Evolutionary conservation across 2,329 filamentous ascomycete genomes (phyloP).

Genomic region (Scopulariopsis brevicaulis): DNA sequence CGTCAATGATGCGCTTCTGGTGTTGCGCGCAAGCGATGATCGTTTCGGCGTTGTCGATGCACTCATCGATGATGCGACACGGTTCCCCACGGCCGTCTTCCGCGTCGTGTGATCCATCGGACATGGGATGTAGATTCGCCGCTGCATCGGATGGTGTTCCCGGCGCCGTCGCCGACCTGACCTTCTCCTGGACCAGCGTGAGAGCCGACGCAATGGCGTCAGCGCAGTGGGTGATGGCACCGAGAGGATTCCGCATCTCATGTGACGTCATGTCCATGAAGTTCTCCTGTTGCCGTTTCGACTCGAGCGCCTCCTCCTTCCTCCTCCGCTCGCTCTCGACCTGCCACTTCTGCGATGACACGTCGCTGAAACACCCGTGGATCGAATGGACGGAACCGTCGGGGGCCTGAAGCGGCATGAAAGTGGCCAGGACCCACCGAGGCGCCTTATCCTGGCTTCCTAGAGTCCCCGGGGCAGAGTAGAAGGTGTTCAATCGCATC

Average conservation of each 20-base stretch:
- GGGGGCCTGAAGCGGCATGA: constrained; percentile 35
- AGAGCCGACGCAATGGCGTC: constrained; percentile 53
- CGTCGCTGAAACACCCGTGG: constrained; percentile 34
- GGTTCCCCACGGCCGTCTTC: background rate
- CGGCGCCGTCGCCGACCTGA: background rate
- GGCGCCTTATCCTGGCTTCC: constrained; percentile 30
- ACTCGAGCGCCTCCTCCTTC: constrained; percentile 45
- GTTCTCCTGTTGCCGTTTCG: constrained; percentile 62
- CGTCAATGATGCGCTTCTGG: constrained; percentile 70
- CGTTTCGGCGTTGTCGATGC: constrained; percentile 64
- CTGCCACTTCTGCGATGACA: constrained; percentile 37
- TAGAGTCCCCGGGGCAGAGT: constrained; percentile 30
- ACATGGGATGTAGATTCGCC: background rate
- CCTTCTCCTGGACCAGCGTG: constrained; percentile 18
- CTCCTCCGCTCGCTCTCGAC: constrained; percentile 34
- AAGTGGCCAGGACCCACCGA: constrained; percentile 35
- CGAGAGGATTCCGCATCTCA: constrained; percentile 64
- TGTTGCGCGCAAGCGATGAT: constrained; percentile 70
- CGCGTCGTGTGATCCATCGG: background rate
- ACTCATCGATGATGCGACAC: constrained; percentile 32
- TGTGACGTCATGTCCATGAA: constrained; percentile 70
- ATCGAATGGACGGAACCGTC: constrained; percentile 34
- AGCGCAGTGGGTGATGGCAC: constrained; percentile 62
- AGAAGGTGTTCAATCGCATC: constrained; percentile 34
- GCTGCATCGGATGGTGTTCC: background rate